Evolutionary conservation across 1,139 yeast species (phyloP).

Genomic region (Blastobotrys capitulatus): DNA sequence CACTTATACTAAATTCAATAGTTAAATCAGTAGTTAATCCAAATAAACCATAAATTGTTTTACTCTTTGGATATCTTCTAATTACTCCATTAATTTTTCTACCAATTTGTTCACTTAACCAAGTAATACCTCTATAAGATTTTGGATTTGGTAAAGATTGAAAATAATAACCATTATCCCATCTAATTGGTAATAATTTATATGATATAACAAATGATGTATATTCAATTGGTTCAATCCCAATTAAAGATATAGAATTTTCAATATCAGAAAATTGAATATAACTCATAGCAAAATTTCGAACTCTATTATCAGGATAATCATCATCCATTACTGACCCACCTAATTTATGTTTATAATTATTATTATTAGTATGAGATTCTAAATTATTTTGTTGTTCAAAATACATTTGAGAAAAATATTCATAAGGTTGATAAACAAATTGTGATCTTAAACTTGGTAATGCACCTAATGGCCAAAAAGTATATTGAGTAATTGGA

Average conservation of each 20-base stretch:
- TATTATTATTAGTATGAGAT: too few species aligned
- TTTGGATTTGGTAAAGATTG: not conserved
- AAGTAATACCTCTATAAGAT: not conserved
- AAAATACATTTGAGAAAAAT: not conserved
- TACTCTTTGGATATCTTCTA: not conserved
- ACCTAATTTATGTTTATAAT: not conserved
- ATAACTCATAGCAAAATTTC: not conserved
- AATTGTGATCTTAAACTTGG: not conserved
- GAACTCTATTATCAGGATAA: slow-evolving; percentile 1
- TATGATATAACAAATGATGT: not conserved
- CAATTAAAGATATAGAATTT: not conserved
- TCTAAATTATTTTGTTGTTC: not conserved
- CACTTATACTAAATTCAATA: not conserved
- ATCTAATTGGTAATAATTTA: not conserved
- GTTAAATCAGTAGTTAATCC: not conserved
- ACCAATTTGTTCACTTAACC: slow-evolving; percentile 1
- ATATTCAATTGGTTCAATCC: not conserved
- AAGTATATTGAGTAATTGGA: not conserved
- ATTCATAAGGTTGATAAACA: not conserved
- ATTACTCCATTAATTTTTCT: not conserved
- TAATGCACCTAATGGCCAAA: not conserved
- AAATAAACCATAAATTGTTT: slow-evolving; percentile 1
- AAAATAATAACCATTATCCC: not conserved
- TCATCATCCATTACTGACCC: too few species aligned
- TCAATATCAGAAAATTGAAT: not conserved